Base-by-base conservation (phyloP, 2,329 filamentous ascomycete species). In the Ceratocystis papillata region DNA sequence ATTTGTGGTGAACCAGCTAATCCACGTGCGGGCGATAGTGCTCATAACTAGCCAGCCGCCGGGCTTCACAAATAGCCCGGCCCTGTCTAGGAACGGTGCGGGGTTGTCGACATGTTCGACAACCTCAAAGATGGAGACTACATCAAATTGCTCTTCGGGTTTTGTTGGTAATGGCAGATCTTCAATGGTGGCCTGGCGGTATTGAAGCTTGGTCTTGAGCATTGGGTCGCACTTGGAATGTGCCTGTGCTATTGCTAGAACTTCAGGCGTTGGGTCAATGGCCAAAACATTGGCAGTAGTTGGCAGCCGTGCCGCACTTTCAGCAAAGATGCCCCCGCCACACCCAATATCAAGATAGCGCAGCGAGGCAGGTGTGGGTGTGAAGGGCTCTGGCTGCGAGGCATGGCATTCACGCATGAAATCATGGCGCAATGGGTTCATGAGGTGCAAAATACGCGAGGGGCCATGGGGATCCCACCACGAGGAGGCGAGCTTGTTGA, bases 401-500 rank as follows among this genome's bases (percentile, higher is more conserved):
- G 80, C 75, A 60, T 87, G 83, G 73, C 93, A 96, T 69, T 79
- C 77, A 25, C 81, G 81, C 75, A 96, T 94, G 77, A 97, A 97
- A 76, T 91, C 86, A 78, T 97, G 92, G 44, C 94, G 91, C 59
- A 96, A 84, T 1, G 94, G 94, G 77, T 99, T 97, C 93, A 99
- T 97, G 70, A 96, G 87, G 76, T 99, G 94, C 1, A 99, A 85
- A 67, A 96, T 85, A 48, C 93, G 86, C 3, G 91, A 96, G 5
- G 93, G 87, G 63, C 94, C 94, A 73, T 96, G 86, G 1, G 93
- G 89, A 76, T 97, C 92, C 94, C 94, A 99, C 94, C 94, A 99
- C 72, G 87, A 87, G 70, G 89, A 89, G 70, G 94, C 94, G 72
- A 99, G 89, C 69, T 86, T 85, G 73, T 91, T 91, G 83, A 99